phyloP scores from a whole-genome alignment of 2,329 filamentous ascomycete genomes.

The Colletotrichum sp. region DNA sequence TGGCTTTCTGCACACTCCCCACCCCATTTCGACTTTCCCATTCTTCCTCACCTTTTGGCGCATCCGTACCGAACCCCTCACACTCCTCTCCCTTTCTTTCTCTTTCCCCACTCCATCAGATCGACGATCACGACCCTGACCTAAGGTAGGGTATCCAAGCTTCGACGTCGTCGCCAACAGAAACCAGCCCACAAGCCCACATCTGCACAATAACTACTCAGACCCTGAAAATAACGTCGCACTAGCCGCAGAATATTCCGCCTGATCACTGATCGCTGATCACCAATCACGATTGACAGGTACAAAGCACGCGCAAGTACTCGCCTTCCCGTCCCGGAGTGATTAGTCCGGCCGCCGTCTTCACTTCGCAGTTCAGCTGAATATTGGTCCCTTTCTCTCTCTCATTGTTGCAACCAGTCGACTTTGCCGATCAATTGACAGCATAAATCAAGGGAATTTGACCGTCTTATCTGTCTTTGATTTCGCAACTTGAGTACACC shows the following conservation, averaged over 20 bases:
- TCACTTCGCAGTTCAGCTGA: neutral
- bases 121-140: constrained; percentile 15
- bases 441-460: neutral
- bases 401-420: neutral
- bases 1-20: neutral
- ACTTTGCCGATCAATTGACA: neutral
- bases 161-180: neutral
- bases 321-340: constrained; percentile 8
- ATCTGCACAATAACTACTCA: neutral
- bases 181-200: neutral
- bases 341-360: neutral
- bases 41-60: neutral
- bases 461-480: neutral
- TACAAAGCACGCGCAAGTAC: neutral
- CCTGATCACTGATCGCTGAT: constrained; percentile 8
- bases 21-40: constrained; percentile 7
- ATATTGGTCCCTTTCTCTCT: neutral
- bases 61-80: neutral
- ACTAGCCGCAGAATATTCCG: neutral
- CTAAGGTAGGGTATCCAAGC: neutral
- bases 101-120: neutral
- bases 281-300: constrained; percentile 10
- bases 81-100: neutral
- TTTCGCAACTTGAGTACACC: neutral
- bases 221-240: constrained; percentile 13